Conservation (phyloP, 2,329 filamentous ascomycete genomes). For the Bipolaris sorokiniana region DNA sequence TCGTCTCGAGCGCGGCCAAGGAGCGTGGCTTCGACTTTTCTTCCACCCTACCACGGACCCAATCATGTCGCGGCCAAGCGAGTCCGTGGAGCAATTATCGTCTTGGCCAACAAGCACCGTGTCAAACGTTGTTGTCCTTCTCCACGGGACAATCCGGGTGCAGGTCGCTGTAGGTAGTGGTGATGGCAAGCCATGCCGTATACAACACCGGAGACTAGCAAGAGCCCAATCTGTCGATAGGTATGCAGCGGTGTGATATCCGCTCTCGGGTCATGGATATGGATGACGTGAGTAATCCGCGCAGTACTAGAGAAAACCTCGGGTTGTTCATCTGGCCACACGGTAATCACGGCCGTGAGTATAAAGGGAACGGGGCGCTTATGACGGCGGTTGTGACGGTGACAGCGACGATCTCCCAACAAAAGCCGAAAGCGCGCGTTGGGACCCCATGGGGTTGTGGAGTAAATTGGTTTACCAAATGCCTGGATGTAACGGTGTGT, state of each 20-base stretch:
- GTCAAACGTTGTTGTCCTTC: constrained; percentile 1
- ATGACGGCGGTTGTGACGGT: background rate
- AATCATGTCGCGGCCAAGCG: constrained; percentile 27
- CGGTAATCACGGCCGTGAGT: constrained; percentile 3
- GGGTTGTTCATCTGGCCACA: constrained; percentile 3
- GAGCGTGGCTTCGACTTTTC: background rate
- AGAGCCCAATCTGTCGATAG: constrained; percentile 10
- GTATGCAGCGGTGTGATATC: constrained; percentile 5
- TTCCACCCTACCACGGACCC: constrained; percentile 11
- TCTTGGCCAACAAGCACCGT: constrained; percentile 23
- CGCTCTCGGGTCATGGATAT: background rate
- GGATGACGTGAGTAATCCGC: constrained; percentile 1
- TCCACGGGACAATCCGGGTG: constrained; percentile 24
- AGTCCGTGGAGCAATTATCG: constrained; percentile 1
- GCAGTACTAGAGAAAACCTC: constrained; percentile 11
- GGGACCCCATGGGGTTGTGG: constrained; percentile 24
- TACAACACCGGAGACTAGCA: constrained; percentile 3
- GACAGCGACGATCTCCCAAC: background rate
- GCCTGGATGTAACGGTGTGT: constrained; percentile 14
- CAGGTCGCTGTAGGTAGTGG: background rate
- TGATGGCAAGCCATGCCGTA: constrained; percentile 1
- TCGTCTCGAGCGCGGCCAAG: constrained; percentile 26
- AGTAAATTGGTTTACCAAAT: constrained; percentile 15
- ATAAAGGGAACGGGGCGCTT: background rate
- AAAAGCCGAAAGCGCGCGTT: background rate